Evolutionary conservation across 352 stramenopile species (phyloP), one percentile per base, ranked within the genome.

Genomic region (Pythium diclinum): DNA sequence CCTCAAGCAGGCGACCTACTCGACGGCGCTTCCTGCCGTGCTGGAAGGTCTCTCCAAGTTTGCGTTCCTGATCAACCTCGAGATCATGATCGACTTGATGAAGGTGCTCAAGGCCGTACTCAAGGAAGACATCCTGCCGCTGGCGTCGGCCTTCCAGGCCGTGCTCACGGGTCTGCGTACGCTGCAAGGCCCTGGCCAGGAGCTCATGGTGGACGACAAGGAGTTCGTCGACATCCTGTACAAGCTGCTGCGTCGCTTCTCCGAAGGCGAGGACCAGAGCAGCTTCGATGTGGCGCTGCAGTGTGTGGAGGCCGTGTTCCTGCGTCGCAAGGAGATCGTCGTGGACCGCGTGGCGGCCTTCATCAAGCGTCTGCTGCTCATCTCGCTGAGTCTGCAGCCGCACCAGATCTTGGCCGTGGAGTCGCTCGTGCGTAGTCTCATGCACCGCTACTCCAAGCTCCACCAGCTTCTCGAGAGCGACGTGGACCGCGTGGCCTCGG

Each of bases 1-100:
- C 59, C 77, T 99, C 32, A 99, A 98, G 71, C 85, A 93, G 61
- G 79, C 85, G 17, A 91, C 89, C 23, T 88, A 90, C 67, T 94
- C 89, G 36, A 78, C 85, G n/a, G 77, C 97, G 17, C 66, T 99
- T 57, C 94, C 94, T 1, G 87, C 89, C 1, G 93, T 97, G 56
- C 82, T 99, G 19, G 84, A 92, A 63, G 96, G 96, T 2, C 80
- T 99, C 46, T 85, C 91, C 44, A 98, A 98, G 68, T 98, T 97
- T 81, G 94, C 93, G 16, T 97, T 98, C 81, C 64, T 99, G 10
- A 98, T 99, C 63, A 98, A 99, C 70, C 79, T 99, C n/a, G 95
- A 99, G 74, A 98, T 98, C 38, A 96, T 99, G 76, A 90, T 97
- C 28, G 94, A 99, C 71, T 69, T 99, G 49, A 79, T 99, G 60